phyloP scores from a whole-genome alignment of 768 basidiomycete species.

The Peribolospora kevripleyi region DNA sequence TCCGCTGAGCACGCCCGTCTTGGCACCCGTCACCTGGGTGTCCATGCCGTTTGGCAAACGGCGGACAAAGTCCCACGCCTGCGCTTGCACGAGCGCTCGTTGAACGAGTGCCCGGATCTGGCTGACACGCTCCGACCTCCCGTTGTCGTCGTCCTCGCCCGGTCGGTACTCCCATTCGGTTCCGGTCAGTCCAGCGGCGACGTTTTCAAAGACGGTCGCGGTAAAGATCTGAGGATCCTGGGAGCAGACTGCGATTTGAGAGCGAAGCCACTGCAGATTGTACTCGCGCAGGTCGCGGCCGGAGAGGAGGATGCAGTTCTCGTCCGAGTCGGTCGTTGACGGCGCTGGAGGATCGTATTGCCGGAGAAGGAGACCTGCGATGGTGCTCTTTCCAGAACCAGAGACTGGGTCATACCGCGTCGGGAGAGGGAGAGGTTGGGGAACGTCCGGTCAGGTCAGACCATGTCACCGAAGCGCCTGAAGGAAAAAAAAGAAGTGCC shows the following conservation, averaged over 20 bases:
- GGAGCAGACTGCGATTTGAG: background rate
- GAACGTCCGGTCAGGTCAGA: too few species aligned
- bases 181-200: conserved; percentile 18
- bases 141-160: conserved; percentile 7
- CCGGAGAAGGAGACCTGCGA: conserved; percentile 15
- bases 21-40: conserved; percentile 13
- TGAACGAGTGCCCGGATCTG: conserved; percentile 2
- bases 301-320: background rate
- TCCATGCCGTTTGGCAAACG: conserved; percentile 16
- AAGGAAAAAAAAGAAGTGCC: background rate
- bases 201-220: conserved; percentile 18
- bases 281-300: background rate
- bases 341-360: conserved; percentile 15
- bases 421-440: too few species aligned
- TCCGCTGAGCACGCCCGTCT: conserved; percentile 17
- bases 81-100: conserved; percentile 14
- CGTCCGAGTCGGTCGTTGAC: conserved; percentile 1
- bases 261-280: conserved; percentile 1
- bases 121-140: conserved; percentile 4
- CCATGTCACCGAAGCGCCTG: background rate
- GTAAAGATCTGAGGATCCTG: conserved; percentile 15
- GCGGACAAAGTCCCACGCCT: conserved; percentile 18
- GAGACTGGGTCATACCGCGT: conserved; percentile 5
- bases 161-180: conserved; percentile 14
- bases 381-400: conserved; percentile 17